These are phyloP conservation scores for Daedalea quercina DNA, from an alignment of 768 basidiomycete species.

Conservation along the genomic window DNA sequence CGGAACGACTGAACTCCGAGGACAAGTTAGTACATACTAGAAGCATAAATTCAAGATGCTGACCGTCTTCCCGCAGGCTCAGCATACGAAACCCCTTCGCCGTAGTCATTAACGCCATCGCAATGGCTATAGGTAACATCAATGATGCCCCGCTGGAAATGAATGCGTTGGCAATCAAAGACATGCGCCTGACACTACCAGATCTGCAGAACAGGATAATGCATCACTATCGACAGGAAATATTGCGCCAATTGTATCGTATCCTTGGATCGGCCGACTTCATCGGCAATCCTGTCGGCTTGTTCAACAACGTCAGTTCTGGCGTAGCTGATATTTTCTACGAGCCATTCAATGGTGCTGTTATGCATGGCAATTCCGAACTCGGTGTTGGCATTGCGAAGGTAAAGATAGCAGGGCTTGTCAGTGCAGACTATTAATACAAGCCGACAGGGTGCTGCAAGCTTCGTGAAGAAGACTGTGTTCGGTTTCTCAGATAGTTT, in stretches of 20 bases:
- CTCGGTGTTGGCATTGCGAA: constrained; percentile 93
- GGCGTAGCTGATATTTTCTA: constrained; percentile 98
- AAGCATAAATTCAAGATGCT: neutral
- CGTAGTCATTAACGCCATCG: constrained; percentile 88
- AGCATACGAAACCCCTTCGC: constrained; percentile 87
- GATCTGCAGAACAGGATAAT: constrained; percentile 80
- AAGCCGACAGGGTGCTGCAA: constrained; percentile 78
- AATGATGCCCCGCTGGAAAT: constrained; percentile 93
- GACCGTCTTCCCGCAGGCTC: constrained; percentile 34
- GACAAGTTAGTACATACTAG: constrained; percentile 60
- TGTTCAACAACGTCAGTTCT: constrained; percentile 97
- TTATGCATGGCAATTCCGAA: constrained; percentile 94
- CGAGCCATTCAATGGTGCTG: constrained; percentile 93
- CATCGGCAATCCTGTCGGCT: constrained; percentile 90
- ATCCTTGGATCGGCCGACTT: constrained; percentile 98
- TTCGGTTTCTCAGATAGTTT: constrained; percentile 94
- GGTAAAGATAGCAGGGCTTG: constrained; percentile 32
- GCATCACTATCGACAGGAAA: constrained; percentile 91
- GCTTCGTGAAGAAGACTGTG: constrained; percentile 97
- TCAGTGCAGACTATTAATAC: neutral
- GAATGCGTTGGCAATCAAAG: constrained; percentile 91
- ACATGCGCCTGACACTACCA: constrained; percentile 82
- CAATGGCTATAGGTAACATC: constrained; percentile 95
- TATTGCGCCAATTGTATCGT: constrained; percentile 90
- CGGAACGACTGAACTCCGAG: constrained; percentile 87